phyloP scores from a whole-genome alignment of 257 asterid genomes.

The Nicotiana noctiflora region DNA sequence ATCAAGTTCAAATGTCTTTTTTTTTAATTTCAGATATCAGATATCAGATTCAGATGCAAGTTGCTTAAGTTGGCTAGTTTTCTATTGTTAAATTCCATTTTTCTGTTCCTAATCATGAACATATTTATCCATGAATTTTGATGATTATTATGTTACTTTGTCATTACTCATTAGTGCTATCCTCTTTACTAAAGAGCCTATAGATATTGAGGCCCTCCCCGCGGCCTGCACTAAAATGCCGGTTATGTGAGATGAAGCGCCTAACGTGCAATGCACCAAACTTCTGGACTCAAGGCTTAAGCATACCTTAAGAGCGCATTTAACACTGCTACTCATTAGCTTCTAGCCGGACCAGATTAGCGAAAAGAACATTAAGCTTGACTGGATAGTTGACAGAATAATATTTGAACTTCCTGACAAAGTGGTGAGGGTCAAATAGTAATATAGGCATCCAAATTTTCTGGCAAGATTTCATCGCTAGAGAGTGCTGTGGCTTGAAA shows the following conservation, averaged over 20 bases:
- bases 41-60: background rate
- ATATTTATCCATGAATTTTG: background rate
- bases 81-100: background rate
- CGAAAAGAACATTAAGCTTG: background rate
- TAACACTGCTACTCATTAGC: background rate
- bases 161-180: constrained; percentile 1
- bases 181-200: background rate
- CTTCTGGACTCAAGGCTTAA: background rate
- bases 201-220: background rate
- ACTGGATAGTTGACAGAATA: background rate
- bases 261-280: background rate
- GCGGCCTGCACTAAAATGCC: background rate
- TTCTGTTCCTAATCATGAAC: background rate
- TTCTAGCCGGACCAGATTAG: background rate
- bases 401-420: background rate
- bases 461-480: background rate
- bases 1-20: background rate
- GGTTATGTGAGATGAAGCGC: background rate
- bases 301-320: background rate
- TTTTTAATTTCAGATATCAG: background rate
- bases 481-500: background rate
- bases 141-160: background rate
- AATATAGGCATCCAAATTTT: background rate
- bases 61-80: background rate
- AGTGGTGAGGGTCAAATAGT: background rate